Percentiles rank a stretch among this genome's conserved stretches.
phyloP scores from a whole-genome alignment of 345 rosid genomes.

The Stellera chamaejasme region DNA sequence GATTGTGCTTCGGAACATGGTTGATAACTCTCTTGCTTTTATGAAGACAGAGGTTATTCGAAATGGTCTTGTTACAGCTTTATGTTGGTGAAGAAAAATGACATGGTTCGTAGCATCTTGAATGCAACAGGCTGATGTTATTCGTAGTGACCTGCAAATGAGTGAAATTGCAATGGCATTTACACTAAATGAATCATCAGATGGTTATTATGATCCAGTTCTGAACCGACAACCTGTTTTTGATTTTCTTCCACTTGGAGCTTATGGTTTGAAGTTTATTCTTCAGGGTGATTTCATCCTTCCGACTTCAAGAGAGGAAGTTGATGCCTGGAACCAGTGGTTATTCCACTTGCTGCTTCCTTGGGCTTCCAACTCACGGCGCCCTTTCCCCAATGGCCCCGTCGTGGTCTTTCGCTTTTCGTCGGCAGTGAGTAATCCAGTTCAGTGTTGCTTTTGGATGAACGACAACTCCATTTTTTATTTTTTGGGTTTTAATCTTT shows the following conservation, averaged over 20 bases:
- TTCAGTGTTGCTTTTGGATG: conserved; percentile 26
- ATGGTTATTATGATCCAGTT: conserved; percentile 48
- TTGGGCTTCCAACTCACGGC: conserved; percentile 64
- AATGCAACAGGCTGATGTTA: conserved; percentile 43
- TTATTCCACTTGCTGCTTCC: conserved; percentile 74
- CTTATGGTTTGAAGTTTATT: conserved; percentile 90
- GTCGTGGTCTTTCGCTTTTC: conserved; percentile 67
- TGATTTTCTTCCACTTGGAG: conserved; percentile 89
- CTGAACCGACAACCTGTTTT: conserved; percentile 78
- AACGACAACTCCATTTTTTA: conserved; percentile 32
- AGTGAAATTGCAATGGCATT: conserved; percentile 86
- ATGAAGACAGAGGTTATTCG: conserved; percentile 71
- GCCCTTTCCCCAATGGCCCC: conserved; percentile 69
- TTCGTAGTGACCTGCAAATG: conserved; percentile 46
- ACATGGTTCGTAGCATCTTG: conserved; percentile 84
- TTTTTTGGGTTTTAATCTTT: conserved; percentile 5
- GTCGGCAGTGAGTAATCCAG: conserved; percentile 50
- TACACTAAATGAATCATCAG: conserved; percentile 55
- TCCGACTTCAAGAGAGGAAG: conserved; percentile 98
- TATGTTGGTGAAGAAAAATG: conserved; percentile 67
- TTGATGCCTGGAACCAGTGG: conserved; percentile 98
- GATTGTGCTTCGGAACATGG: conserved; percentile 64
- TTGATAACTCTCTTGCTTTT: conserved; percentile 48
- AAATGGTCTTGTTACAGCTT: conserved; percentile 62
- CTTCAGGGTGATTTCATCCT: conserved; percentile 95